Base-by-base conservation (phyloP, 805 yeast genomes). In the Maudiozyma serrabonitensis region DNA sequence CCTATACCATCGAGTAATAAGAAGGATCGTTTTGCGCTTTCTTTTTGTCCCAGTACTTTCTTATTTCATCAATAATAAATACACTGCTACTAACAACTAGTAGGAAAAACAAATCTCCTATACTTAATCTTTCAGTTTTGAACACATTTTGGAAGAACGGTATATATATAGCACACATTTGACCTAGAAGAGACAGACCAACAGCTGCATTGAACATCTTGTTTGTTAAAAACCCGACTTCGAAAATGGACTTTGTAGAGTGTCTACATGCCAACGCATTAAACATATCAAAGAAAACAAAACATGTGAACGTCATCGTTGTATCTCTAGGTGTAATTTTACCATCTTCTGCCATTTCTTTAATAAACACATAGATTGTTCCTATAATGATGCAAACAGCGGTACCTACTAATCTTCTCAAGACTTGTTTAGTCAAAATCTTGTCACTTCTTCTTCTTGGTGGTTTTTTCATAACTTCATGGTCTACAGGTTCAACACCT, bases 221-320 rank as follows among this genome's bases (percentile, higher is more conserved):
- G 69, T 93, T 93, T 7, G 76, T 74, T 57, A 77, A 72, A 54
- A 87, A 57, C 0, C 99, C 99, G 45, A 91, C 60, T 61, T 87
- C 85, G 60, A 89, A 85, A n/a, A 85, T 78, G 2, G 95, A 85
- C 63, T 87, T 90, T 41, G 87, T 75, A 51, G 84, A 76, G 55
- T 95, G 95, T 61, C 98, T 87, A 68, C 97, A 91, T 16, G 95
- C 74, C 56, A 93, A 73, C 0, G 99, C 99, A 68, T 90, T 95
- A 72, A 93, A 93, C 95, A 93, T 87, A 68, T 93, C 99, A 62
- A 82, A 93, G 50, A 91, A 73, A 11, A 93, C 99, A 69, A 93
- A 93, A 64, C 98, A 87, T 0, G 98, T 93, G 63, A 93, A 93
- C 0, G 99, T 91, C 99, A 93, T 93, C 1, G 99, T 93, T 19